Evolutionary conservation across 2,329 filamentous ascomycete species (phyloP).

Genomic region (Penicillium sumatraense): DNA sequence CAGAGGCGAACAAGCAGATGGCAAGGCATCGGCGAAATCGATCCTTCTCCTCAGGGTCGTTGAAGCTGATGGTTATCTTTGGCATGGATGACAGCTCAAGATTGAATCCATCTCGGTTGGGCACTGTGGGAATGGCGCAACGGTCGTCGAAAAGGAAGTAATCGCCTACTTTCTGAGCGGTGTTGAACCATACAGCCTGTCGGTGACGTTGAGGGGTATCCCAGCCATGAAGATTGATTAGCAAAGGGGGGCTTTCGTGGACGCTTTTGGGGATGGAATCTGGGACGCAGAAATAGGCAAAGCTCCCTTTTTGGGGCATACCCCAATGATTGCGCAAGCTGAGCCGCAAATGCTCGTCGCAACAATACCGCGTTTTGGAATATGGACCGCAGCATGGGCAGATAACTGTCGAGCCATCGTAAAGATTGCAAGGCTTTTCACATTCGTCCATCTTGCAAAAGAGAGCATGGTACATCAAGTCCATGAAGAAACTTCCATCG

Average conservation of each 20-base stretch:
- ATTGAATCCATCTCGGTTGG: conserved; percentile 1
- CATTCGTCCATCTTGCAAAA: conserved; percentile 35
- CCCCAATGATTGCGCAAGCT: conserved; percentile 44
- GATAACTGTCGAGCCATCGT: conserved; percentile 37
- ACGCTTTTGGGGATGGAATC: conserved; percentile 26
- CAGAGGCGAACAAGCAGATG: conserved; percentile 30
- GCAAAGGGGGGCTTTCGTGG: conserved; percentile 26
- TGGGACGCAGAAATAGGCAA: conserved; percentile 26
- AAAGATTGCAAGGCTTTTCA: conserved; percentile 34
- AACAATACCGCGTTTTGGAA: conserved; percentile 45
- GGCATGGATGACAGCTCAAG: conserved; percentile 27
- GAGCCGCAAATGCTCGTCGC: conserved; percentile 38
- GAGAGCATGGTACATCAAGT: conserved; percentile 59
- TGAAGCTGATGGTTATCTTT: conserved; percentile 25
- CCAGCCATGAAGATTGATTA: conserved; percentile 33
- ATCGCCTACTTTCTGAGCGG: conserved; percentile 30
- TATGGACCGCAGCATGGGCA: conserved; percentile 47
- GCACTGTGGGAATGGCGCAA: conserved; percentile 14
- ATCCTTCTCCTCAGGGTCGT: conserved; percentile 33
- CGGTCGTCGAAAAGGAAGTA: conserved; percentile 43
- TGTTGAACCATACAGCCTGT: conserved; percentile 38
- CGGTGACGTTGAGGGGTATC: conserved; percentile 43
- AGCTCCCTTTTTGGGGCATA: conserved; percentile 24
- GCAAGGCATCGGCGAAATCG: conserved; percentile 40
- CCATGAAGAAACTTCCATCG: conserved; percentile 27